Evolutionary conservation across 805 yeast genomes (phyloP).

Genomic region (Candida lessepsii): DNA sequence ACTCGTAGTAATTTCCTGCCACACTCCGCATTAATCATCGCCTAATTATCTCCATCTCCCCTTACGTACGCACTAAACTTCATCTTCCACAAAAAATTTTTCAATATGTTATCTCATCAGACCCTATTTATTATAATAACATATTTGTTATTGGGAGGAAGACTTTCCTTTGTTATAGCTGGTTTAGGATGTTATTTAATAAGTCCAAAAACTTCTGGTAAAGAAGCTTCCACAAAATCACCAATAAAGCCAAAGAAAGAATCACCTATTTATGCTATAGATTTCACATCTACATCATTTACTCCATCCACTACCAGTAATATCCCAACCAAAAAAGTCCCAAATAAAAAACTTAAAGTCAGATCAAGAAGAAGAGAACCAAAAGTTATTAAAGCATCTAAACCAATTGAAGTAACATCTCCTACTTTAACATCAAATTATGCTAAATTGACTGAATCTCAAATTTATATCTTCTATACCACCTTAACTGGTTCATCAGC

Average conservation of each 20-base stretch:
- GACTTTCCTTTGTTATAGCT: constrained; percentile 33
- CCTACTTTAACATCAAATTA: constrained; percentile 38
- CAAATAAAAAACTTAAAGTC: constrained; percentile 13
- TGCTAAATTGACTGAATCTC: constrained; percentile 48
- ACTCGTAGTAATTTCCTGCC: too few relatives aligned
- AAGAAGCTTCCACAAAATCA: not conserved
- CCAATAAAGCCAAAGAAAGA: constrained; percentile 15
- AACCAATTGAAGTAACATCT: constrained; percentile 23
- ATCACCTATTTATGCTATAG: constrained; percentile 41
- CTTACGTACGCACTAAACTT: not conserved
- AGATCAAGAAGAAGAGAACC: constrained; percentile 21
- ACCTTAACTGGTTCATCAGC: constrained; percentile 83
- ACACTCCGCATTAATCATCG: too few relatives aligned
- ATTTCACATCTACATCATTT: constrained; percentile 38
- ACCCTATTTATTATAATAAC: constrained; percentile 13
- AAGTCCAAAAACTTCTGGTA: not conserved
- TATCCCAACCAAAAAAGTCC: constrained; percentile 14
- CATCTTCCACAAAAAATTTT: constrained; percentile 12
- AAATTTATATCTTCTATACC: constrained; percentile 71
- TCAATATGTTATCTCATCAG: constrained; percentile 11
- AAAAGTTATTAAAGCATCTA: constrained; percentile 41
- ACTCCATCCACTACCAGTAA: constrained; percentile 23
- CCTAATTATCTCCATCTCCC: too few relatives aligned
- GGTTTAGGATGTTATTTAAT: constrained; percentile 8
- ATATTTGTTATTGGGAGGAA: constrained; percentile 43